Evolutionary conservation across 2,329 filamentous ascomycete genomes (phyloP).

Genomic region (Ophiosphaerella herpotricha): DNA sequence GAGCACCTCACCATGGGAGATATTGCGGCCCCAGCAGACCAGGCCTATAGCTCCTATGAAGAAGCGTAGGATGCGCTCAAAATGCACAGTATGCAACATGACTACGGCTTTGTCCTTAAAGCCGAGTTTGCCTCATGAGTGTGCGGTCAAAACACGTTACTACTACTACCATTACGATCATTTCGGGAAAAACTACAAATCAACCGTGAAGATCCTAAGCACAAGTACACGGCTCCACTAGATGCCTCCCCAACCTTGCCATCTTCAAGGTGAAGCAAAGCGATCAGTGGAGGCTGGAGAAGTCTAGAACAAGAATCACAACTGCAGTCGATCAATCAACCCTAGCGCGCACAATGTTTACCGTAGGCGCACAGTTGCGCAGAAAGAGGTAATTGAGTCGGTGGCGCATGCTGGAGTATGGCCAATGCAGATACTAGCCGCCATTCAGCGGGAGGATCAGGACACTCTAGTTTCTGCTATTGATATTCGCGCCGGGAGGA

Average conservation of each 20-base stretch:
- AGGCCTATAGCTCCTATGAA: constrained; percentile 7
- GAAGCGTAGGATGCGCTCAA: constrained; percentile 19
- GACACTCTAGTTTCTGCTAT: constrained; percentile 13
- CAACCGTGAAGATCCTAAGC: constrained; percentile 7
- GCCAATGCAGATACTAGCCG: constrained; percentile 13
- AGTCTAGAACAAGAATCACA: constrained; percentile 11
- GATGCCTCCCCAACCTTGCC: constrained; percentile 13
- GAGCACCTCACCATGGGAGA: no score
- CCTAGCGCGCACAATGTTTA: constrained; percentile 15
- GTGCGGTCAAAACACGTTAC: constrained; percentile 13
- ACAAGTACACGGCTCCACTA: constrained; percentile 12
- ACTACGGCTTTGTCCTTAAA: constrained; percentile 21
- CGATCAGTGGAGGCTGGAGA: constrained; percentile 8
- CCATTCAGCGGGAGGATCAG: constrained; percentile 11
- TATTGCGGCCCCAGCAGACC: no score
- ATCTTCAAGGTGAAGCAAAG: constrained; percentile 14
- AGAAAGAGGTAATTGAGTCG: constrained; percentile 15
- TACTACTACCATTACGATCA: constrained; percentile 13
- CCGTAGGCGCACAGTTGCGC: constrained; percentile 9
- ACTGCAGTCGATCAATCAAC: constrained; percentile 11
- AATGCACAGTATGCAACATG: constrained; percentile 13
- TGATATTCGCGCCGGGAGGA: constrained; percentile 13
- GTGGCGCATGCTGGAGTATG: constrained; percentile 10
- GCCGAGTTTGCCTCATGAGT: constrained; percentile 15
- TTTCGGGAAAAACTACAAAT: constrained; percentile 8